A percentile compares a stretch with the other conserved stretches of the same genome.
phyloP scores from a whole-genome alignment of 139 green algal species.

The Micractinium conductrix region DNA sequence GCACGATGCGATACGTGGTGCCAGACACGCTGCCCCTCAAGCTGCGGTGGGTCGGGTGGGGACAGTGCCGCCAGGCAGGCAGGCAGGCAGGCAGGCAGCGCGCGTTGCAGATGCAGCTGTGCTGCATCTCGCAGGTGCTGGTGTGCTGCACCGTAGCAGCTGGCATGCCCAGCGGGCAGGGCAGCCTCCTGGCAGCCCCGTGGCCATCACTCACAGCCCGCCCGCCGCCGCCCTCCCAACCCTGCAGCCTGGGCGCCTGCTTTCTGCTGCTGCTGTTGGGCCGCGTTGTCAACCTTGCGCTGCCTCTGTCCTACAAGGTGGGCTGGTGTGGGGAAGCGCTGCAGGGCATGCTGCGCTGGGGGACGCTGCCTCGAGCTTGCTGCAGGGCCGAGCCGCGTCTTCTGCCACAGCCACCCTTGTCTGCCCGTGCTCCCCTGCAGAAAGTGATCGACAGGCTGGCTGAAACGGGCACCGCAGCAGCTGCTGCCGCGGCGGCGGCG shows the following conservation, averaged over 20 bases:
- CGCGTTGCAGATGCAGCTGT: not conserved
- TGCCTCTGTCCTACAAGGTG: conserved; percentile 78
- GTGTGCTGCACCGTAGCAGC: too few species aligned
- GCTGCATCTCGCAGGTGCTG: not conserved
- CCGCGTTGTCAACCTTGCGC: conserved; percentile 79
- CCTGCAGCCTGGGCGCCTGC: conserved; percentile 49
- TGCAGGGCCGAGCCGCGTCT: too few species aligned
- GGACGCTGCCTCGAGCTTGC: too few species aligned
- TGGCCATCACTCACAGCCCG: not conserved
- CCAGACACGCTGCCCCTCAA: conserved; percentile 20
- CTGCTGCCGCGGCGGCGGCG: not conserved
- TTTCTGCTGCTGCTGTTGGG: conserved; percentile 70
- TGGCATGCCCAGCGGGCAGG: too few species aligned
- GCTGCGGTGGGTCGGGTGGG: conserved; percentile 2
- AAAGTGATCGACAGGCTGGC: conserved; percentile 64
- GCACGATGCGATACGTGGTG: conserved; percentile 18
- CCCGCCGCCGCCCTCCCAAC: not conserved
- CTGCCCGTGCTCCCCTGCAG: too few species aligned
- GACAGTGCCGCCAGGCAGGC: too few species aligned
- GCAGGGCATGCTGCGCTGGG: too few species aligned
- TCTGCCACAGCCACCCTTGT: too few species aligned
- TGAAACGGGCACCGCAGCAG: conserved; percentile 8
- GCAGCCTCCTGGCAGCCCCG: not conserved
- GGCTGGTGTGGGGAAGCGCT: too few species aligned
- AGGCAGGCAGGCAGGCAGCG: too few species aligned